Conservation (phyloP, 257 asterid genomes). For the Henckelia pumila region DNA sequence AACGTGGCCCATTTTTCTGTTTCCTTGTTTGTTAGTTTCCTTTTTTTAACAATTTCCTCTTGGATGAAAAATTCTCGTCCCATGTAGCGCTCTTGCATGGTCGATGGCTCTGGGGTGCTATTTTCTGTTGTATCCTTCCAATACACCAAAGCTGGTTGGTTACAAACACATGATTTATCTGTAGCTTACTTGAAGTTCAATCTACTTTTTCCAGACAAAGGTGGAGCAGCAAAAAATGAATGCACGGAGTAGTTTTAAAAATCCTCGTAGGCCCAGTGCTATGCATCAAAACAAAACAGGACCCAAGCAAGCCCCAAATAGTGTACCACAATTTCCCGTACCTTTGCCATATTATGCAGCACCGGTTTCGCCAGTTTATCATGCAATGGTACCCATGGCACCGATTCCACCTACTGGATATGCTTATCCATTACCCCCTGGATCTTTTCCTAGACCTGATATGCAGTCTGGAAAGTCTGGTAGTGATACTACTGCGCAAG, state of each 20-base stretch:
- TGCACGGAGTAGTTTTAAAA: slow-evolving; percentile 48
- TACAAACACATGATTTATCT: slow-evolving; percentile 4
- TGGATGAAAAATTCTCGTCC: neutral
- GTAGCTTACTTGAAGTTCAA: slow-evolving; percentile 20
- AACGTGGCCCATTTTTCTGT: neutral
- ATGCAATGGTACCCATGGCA: slow-evolving; percentile 51
- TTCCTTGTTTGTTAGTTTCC: neutral
- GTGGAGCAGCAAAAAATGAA: slow-evolving; percentile 58
- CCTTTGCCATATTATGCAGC: slow-evolving; percentile 51
- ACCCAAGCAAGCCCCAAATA: slow-evolving; percentile 58
- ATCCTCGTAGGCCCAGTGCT: slow-evolving; percentile 48
- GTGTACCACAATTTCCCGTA: slow-evolving; percentile 51
- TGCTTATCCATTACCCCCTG: slow-evolving; percentile 46
- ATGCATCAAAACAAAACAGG: slow-evolving; percentile 54
- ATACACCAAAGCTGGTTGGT: neutral
- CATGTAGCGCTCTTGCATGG: slow-evolving; percentile 11
- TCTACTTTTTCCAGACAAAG: slow-evolving; percentile 46
- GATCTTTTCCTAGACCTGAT: slow-evolving; percentile 47
- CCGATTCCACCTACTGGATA: slow-evolving; percentile 56
- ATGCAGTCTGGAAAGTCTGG: slow-evolving; percentile 43
- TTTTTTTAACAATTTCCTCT: neutral
- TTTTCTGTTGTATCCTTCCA: neutral
- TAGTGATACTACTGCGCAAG: slow-evolving; percentile 45
- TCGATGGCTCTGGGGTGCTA: slow-evolving; percentile 5
- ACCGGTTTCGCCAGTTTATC: slow-evolving; percentile 47